Conservation (phyloP, 352 stramenopile genomes). For the Phytophthora hibernalis region DNA sequence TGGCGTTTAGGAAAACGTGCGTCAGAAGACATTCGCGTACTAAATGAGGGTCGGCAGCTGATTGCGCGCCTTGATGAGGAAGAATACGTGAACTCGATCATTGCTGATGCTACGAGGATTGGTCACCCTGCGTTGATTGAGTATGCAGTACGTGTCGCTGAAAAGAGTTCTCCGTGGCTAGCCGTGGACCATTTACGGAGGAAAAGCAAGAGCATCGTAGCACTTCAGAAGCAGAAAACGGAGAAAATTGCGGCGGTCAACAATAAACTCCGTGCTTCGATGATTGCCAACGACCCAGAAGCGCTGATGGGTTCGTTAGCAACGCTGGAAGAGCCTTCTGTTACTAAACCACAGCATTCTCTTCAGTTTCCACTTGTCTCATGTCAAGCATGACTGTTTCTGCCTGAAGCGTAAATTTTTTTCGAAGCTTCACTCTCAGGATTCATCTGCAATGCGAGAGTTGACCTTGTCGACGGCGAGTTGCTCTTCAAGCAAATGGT, state of each 20-base stretch:
- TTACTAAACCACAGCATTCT: no score
- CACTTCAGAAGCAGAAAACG: constrained; percentile 39
- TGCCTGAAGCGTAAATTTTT: no score
- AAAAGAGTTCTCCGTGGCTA: constrained; percentile 70
- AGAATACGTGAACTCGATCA: constrained; percentile 78
- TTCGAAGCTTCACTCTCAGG: no score
- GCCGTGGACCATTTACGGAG: constrained; percentile 59
- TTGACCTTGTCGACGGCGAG: no score
- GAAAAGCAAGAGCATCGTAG: constrained; percentile 45
- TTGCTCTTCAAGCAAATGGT: no score
- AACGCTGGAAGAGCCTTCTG: constrained; percentile 66
- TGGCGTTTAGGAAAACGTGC: constrained; percentile 60
- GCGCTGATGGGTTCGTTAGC: constrained; percentile 74
- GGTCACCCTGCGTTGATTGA: constrained; percentile 67
- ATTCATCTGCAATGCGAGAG: no score
- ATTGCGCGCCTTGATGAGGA: constrained; percentile 77
- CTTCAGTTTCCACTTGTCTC: no score
- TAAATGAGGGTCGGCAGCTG: constrained; percentile 57
- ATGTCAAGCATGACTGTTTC: no score
- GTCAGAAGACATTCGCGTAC: constrained; percentile 66
- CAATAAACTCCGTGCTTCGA: constrained; percentile 61
- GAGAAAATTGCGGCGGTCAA: constrained; percentile 58
- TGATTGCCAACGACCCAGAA: constrained; percentile 71
- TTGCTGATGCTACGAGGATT: constrained; percentile 65
- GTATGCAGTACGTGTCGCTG: constrained; percentile 64